Base-by-base conservation (phyloP, 495 filamentous ascomycete genomes). In the Geoglossum glabrum region DNA sequence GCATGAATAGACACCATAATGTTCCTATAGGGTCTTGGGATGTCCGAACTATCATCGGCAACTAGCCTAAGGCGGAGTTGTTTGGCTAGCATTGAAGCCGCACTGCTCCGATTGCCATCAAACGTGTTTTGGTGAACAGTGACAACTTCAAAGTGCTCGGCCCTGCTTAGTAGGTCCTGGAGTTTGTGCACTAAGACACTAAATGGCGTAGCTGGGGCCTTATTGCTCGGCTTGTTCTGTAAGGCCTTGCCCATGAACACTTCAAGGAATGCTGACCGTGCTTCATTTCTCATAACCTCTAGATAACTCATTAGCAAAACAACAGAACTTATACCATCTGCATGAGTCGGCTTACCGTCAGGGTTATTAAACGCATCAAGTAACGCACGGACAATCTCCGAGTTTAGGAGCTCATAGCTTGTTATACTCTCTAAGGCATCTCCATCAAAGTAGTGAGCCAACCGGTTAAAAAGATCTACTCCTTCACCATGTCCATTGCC, bases 1-100 rank as follows among this genome's bases (percentile, higher is more conserved):
- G 93, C 93, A 69, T 99, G 93, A 60, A 99, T 97, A 5, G 88
- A 90, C 17, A 99, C 90, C 83, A 94, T 95, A 61, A 97, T 88
- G 60, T 89, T 95, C 33, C 84, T 80, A 63, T 90, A 97, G 15
- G 81, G 72, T 25, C 79, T 75, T 26, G 90, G 90, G 54, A 97
- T 88, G 28, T 93, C 84, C 0, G 86, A 87, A 38, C 86, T 85
- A 0, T 96, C 92, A 58, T 95, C 90, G 0, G 92, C 89, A 25
- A 89, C 79, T 10, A 99, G 73, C 65, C 86, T 89, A 17, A 99
- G 77, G 27, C 89, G 82, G 27, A 99, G 78, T 64, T 99, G 93
- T 66, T 97, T 99, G 8, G 87, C 87, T 15, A 99, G 76, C 92
- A 97, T 95, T 1, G 90, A 90, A 3, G 90, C 80, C 6, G 90